Evolutionary conservation across 169 alveolate genomes (phyloP).

Genomic region (Cryptosporidium sp.): DNA sequence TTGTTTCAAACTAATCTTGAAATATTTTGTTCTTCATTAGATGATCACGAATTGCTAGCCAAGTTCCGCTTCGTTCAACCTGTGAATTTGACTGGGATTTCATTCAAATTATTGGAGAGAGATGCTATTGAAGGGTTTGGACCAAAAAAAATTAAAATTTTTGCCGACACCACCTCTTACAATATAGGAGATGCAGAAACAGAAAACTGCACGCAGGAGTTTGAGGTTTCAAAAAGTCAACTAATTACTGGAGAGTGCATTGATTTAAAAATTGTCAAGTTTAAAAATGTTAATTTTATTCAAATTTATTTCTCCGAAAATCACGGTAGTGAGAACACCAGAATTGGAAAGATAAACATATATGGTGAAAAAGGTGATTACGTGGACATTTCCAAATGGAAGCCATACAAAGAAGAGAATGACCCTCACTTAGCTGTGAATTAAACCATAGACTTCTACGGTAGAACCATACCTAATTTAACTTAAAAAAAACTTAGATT

Average conservation of each 20-base stretch:
- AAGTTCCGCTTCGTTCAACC: constrained; percentile 46
- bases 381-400: constrained; percentile 49
- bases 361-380: constrained; percentile 48
- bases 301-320: constrained; percentile 55
- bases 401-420: constrained; percentile 8
- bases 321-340: constrained; percentile 14
- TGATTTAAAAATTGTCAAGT: constrained; percentile 27
- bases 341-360: constrained; percentile 2
- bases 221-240: constrained; percentile 25
- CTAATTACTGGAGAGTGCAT: constrained; percentile 25
- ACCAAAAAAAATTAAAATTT: constrained; percentile 48
- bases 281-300: constrained; percentile 29
- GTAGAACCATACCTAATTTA: no score
- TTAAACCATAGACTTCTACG: no score
- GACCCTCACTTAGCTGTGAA: no score
- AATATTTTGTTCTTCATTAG: constrained; percentile 34
- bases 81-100: constrained; percentile 2
- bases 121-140: constrained; percentile 41
- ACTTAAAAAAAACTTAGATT: background rate
- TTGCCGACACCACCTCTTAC: constrained; percentile 13
- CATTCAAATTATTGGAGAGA: constrained; percentile 11
- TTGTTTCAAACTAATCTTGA: constrained; percentile 34
- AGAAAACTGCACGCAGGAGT: constrained; percentile 25
- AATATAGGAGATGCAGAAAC: constrained; percentile 30
- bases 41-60: constrained; percentile 44